Conservation (phyloP, 1,139 yeast genomes). For the Candida sanyaensis region DNA sequence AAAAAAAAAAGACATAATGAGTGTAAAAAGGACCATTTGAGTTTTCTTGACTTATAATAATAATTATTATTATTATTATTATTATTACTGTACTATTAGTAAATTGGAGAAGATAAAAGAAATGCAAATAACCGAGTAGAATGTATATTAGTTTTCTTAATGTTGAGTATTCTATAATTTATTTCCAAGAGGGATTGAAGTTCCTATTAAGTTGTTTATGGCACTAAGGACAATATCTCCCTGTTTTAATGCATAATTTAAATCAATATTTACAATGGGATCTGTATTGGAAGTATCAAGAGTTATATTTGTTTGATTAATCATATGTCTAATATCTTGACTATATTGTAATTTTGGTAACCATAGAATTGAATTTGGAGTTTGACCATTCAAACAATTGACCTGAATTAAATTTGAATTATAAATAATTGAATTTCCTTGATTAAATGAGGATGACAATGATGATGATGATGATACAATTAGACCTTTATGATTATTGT, state of each 20-base stretch:
- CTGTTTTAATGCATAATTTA: conserved; percentile 16
- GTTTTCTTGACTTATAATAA: too few species aligned
- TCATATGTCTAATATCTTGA: neutral
- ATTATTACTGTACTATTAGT: neutral
- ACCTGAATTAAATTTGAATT: conserved; percentile 4
- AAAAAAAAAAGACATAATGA: neutral
- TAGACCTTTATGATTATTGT: neutral
- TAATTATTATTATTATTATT: neutral
- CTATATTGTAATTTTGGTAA: conserved; percentile 19
- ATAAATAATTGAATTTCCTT: conserved; percentile 2
- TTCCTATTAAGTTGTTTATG: conserved; percentile 10
- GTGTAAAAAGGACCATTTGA: neutral
- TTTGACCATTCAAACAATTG: neutral
- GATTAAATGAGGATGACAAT: neutral
- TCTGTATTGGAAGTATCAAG: neutral
- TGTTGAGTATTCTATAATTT: conserved; percentile 4
- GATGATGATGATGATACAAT: neutral
- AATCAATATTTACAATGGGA: conserved; percentile 14
- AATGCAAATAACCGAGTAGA: neutral
- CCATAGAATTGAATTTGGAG: conserved; percentile 20
- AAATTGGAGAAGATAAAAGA: neutral
- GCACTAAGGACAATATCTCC: conserved; percentile 16
- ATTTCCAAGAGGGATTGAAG: conserved; percentile 6
- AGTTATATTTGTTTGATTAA: neutral
- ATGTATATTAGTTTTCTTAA: neutral